Percentiles rank a stretch among this genome's conserved stretches.
These are phyloP conservation scores for Starmera amethionina DNA, from an alignment of 805 yeast genomes.

Conservation along the genomic window DNA sequence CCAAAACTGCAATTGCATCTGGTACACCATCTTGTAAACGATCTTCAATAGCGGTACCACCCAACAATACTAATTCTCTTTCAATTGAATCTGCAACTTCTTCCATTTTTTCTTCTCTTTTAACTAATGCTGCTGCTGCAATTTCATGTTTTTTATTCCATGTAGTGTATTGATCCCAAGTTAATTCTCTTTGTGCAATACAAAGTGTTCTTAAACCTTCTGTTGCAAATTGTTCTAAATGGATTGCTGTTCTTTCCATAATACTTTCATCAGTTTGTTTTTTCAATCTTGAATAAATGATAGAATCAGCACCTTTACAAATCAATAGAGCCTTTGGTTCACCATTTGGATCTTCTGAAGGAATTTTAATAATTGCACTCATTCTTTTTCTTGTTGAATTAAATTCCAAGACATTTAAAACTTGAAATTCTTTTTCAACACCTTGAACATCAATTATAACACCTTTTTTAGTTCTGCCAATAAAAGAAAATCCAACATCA, in stretches of 20 bases:
- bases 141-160: constrained; percentile 57
- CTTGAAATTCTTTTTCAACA: constrained; percentile 56
- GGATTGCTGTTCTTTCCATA: constrained; percentile 56
- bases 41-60: constrained; percentile 86
- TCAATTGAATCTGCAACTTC: constrained; percentile 68
- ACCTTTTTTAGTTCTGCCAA: constrained; percentile 60
- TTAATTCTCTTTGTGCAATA: constrained; percentile 59
- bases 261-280: constrained; percentile 36
- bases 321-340: constrained; percentile 54
- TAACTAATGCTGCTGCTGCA: constrained; percentile 54
- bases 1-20: constrained; percentile 61
- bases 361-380: constrained; percentile 73
- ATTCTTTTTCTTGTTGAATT: constrained; percentile 82
- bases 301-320: constrained; percentile 82
- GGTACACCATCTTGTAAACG: constrained; percentile 82
- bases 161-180: constrained; percentile 48
- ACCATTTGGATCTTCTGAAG: constrained; percentile 32
- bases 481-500: constrained; percentile 62
- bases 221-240: constrained; percentile 68
- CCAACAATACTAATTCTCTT: constrained; percentile 51
- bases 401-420: constrained; percentile 64
- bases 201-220: constrained; percentile 80
- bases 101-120: constrained; percentile 67
- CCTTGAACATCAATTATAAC: constrained; percentile 62
- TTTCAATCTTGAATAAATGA: constrained; percentile 58